Conservation (phyloP, 2,329 filamentous ascomycete genomes). For the Arachnopeziza araneosa region DNA sequence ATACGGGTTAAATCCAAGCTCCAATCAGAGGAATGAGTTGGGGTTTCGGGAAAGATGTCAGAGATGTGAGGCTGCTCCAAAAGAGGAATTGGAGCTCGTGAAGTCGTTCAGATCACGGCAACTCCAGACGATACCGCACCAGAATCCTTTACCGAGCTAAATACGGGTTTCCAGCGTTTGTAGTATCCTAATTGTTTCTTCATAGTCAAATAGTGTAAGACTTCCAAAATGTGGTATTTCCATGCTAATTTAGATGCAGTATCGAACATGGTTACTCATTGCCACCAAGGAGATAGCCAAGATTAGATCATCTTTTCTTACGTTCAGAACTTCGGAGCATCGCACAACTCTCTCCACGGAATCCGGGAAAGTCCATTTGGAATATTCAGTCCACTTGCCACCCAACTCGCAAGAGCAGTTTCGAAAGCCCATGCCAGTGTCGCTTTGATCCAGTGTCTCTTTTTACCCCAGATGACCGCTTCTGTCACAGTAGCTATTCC, state of each 20-base stretch:
- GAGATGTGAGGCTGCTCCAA: not conserved
- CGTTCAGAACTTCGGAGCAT: conserved; percentile 5
- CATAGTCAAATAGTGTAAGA: too few species aligned
- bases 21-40: not conserved
- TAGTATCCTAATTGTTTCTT: too few species aligned
- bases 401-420: conserved; percentile 31
- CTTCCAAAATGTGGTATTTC: not conserved
- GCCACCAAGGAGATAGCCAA: not conserved
- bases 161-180: too few species aligned
- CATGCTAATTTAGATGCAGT: not conserved
- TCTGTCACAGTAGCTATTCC: conserved; percentile 33
- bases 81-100: not conserved
- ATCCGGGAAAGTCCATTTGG: conserved; percentile 31
- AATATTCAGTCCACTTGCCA: conserved; percentile 29
- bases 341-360: conserved; percentile 30
- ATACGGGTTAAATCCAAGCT: not conserved
- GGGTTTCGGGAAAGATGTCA: not conserved
- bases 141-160: too few species aligned
- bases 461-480: conserved; percentile 32
- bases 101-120: not conserved
- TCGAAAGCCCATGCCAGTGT: conserved; percentile 33
- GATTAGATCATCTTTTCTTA: not conserved
- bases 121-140: not conserved
- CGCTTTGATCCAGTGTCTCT: conserved; percentile 30
- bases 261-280: not conserved